These are phyloP conservation scores for Chalciporus pseudorubinellus DNA, from an alignment of 768 basidiomycete species.

Conservation along the genomic window DNA sequence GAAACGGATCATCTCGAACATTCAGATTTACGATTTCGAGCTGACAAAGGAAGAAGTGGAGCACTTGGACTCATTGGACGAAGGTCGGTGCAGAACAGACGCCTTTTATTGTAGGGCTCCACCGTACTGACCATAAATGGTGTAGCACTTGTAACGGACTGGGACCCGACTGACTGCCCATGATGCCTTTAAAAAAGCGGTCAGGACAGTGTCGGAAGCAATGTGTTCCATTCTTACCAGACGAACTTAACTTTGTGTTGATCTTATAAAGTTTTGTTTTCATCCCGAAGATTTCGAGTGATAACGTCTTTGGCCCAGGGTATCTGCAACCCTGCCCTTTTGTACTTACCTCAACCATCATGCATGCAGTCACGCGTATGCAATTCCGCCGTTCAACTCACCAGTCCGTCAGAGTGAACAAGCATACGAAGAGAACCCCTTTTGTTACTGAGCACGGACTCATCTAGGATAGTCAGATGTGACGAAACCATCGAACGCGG, in stretches of 20 bases:
- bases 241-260: slow-evolving; percentile 21
- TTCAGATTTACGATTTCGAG: slow-evolving; percentile 62
- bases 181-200: slow-evolving; percentile 2
- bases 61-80: slow-evolving; percentile 50
- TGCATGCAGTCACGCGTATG: neutral
- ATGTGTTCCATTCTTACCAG: slow-evolving; percentile 6
- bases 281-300: neutral
- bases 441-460: neutral
- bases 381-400: no score
- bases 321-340: neutral
- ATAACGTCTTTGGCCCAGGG: neutral
- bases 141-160: slow-evolving; percentile 4
- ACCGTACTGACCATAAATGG: slow-evolving; percentile 2
- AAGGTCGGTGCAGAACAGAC: slow-evolving; percentile 37
- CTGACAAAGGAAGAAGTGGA: slow-evolving; percentile 49
- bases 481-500: neutral
- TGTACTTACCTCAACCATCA: neutral
- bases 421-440: neutral
- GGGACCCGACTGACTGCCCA: slow-evolving; percentile 9
- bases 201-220: neutral
- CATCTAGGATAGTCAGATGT: neutral
- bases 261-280: neutral
- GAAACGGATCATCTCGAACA: slow-evolving; percentile 55
- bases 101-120: neutral
- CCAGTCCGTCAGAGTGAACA: neutral